Evolutionary conservation across 352 stramenopile genomes (phyloP).

Genomic region (Pythium volutum): DNA sequence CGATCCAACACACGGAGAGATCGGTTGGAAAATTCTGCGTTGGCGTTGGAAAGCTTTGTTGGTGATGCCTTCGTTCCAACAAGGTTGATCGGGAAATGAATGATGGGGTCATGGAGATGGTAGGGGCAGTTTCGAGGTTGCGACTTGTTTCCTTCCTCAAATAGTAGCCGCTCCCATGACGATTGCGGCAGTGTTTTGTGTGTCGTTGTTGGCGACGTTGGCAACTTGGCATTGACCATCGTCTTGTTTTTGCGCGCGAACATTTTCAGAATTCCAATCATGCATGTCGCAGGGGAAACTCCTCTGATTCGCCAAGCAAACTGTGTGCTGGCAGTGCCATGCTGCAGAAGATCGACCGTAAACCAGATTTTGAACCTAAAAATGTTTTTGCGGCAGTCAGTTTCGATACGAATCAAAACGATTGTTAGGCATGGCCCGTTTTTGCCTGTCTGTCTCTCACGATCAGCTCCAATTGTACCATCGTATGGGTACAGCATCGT

Average conservation of each 20-base stretch:
- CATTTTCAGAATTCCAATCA: constrained; percentile 15
- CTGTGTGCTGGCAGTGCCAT: neutral
- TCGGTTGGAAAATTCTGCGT: too few relatives aligned
- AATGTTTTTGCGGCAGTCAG: neutral
- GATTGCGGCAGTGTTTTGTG: neutral
- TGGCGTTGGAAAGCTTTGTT: too few relatives aligned
- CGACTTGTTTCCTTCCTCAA: neutral
- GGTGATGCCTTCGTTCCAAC: neutral
- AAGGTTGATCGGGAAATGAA: neutral
- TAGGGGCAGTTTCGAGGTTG: neutral
- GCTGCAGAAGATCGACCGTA: neutral
- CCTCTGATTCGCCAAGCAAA: constrained; percentile 2
- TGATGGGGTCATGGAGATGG: neutral
- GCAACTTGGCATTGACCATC: too few relatives aligned
- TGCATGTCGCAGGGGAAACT: constrained; percentile 3
- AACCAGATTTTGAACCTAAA: neutral
- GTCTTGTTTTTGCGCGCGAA: neutral
- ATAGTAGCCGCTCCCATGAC: neutral
- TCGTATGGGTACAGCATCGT: neutral
- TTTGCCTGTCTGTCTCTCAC: neutral
- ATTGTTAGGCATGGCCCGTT: neutral
- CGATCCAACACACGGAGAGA: too few relatives aligned
- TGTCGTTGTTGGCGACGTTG: neutral
- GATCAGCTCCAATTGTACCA: constrained; percentile 3
- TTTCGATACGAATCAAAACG: neutral